phyloP scores from a whole-genome alignment of 306 rosid species.

The Cucumis melo region DNA sequence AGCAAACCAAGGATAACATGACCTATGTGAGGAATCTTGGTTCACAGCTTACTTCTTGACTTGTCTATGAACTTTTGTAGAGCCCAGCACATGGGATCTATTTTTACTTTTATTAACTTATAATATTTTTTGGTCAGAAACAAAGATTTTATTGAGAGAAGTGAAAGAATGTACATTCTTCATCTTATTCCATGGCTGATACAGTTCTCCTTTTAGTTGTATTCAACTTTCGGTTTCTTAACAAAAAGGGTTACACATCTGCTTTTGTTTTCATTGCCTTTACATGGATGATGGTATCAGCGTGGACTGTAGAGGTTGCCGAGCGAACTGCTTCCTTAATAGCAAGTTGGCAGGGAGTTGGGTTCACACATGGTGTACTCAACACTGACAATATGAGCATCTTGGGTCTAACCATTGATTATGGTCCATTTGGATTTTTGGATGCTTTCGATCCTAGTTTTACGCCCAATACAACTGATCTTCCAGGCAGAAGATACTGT shows the following conservation, averaged over 20 bases:
- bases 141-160: background rate
- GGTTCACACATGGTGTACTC: constrained; percentile 97
- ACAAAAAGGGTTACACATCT: background rate
- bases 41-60: background rate
- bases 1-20: background rate
- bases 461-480: constrained; percentile 94
- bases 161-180: background rate
- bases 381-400: constrained; percentile 98
- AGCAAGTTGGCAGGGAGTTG: constrained; percentile 97
- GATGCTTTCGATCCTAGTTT: constrained; percentile 98
- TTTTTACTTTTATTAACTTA: background rate
- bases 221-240: background rate
- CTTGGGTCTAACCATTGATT: constrained; percentile 94
- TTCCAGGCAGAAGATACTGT: constrained; percentile 97
- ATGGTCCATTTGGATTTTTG: constrained; percentile 97
- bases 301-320: constrained; percentile 89
- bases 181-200: background rate
- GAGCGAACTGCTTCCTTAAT: constrained; percentile 88
- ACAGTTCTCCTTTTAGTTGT: background rate
- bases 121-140: background rate
- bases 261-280: background rate
- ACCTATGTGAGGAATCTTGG: background rate
- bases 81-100: background rate
- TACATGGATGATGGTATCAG: constrained; percentile 27
- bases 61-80: background rate